Evolutionary conservation across 176 grass and related monocot genomes (phyloP).

Genomic region (Neostapfia colusana): DNA sequence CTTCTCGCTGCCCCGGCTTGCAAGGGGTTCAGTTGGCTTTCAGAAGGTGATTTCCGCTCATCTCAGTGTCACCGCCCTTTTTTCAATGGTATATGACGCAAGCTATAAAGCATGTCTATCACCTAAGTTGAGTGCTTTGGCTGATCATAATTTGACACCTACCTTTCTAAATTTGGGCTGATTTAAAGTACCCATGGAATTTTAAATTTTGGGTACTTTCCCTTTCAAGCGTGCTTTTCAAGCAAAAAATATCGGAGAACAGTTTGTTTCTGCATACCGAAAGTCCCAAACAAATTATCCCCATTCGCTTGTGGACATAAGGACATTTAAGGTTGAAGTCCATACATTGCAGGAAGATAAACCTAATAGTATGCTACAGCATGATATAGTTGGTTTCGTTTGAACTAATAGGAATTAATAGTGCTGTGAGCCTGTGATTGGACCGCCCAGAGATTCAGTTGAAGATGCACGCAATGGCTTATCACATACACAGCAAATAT

Average conservation of each 20-base stretch:
- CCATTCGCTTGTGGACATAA: background rate
- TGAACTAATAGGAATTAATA: background rate
- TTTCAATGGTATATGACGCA: background rate
- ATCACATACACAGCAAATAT: background rate
- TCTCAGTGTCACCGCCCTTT: background rate
- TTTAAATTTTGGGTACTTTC: constrained; percentile 5
- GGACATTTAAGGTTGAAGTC: background rate
- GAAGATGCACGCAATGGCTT: background rate
- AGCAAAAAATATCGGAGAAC: background rate
- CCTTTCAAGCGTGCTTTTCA: background rate
- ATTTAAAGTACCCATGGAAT: background rate
- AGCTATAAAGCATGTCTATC: background rate
- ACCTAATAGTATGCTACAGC: background rate
- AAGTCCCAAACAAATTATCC: background rate
- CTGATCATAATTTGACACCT: background rate
- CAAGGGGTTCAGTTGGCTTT: constrained; percentile 66
- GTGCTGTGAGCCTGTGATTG: background rate
- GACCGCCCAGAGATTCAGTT: background rate
- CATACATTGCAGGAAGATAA: background rate
- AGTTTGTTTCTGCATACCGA: background rate
- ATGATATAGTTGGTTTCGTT: background rate
- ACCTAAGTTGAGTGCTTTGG: constrained; percentile 9
- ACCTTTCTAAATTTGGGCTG: background rate
- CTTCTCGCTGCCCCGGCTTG: constrained; percentile 59
- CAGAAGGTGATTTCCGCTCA: constrained; percentile 55